These are phyloP conservation scores for Calonectria naviculata DNA, from an alignment of 2,329 filamentous ascomycete species.

Conservation along the genomic window DNA sequence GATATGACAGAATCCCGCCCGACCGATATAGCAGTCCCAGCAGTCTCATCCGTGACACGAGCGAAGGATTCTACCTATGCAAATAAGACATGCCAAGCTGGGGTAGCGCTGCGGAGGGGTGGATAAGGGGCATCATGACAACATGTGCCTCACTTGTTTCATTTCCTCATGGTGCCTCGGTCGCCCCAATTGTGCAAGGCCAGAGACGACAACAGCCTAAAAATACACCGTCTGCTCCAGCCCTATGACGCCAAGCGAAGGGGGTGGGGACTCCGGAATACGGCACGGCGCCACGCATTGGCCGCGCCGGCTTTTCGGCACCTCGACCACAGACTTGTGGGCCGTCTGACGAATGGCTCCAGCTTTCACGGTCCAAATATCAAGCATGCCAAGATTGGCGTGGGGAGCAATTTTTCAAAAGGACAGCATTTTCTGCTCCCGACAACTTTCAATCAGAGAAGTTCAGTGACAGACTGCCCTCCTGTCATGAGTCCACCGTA, in stretches of 20 bases:
- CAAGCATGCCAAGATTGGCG: background rate
- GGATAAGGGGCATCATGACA: conserved; percentile 3
- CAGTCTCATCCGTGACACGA: background rate
- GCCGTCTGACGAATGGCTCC: conserved; percentile 9
- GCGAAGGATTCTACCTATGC: background rate
- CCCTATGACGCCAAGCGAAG: background rate
- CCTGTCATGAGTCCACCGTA: background rate
- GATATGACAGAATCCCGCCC: too few relatives aligned
- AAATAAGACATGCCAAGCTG: background rate
- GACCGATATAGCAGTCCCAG: too few relatives aligned
- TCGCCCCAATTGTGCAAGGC: background rate
- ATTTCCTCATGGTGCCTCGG: background rate
- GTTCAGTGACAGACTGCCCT: conserved; percentile 4
- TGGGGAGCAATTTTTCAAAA: background rate
- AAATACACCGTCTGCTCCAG: background rate
- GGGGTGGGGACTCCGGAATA: background rate
- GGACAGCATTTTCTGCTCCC: background rate
- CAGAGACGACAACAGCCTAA: background rate
- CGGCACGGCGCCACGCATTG: conserved; percentile 12
- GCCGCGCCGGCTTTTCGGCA: conserved; percentile 14
- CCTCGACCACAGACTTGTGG: background rate
- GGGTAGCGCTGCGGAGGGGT: background rate
- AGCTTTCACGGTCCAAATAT: background rate
- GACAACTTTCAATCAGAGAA: conserved; percentile 11
- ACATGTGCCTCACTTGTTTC: background rate